Evolutionary conservation across 2,329 filamentous ascomycete species (phyloP), one percentile per base, ranked within the genome.

Genomic region (Aspergillus sp.): DNA sequence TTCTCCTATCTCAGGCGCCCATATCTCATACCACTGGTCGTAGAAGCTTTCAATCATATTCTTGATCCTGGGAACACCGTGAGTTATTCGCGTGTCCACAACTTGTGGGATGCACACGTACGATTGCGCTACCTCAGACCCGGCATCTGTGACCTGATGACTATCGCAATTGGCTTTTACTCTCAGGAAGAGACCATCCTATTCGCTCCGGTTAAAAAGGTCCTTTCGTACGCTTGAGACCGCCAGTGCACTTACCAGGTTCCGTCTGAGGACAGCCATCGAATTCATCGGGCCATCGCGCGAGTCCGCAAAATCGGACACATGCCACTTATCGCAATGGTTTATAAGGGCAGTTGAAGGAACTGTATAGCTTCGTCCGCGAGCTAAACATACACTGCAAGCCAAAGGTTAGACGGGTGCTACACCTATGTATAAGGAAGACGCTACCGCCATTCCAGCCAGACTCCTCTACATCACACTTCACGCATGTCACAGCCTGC

Each of bases 201-300:
- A 39, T 30, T 6, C 13, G 38, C 41, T 15, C 23, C 3, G 9
- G 19, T 70, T 41, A 68, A 62, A 15, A 32, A 41, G 7, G 8
- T 39, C 13, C n/a, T 23, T 23, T 12, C 32, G 10, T 23, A 45
- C 41, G 41, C 19, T 2, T 13, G 32, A 36, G 5, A 15, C 10
- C 19, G n/a, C 21, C 3, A 19, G 36, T 9, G 50, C 4, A 70
- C 80, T 60, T 74, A 87, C 87, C 58, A 91, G 71, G 67, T 91
- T 87, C 69, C 89, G 80, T 57, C 89, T 81, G 9, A 91, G 74
- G 4, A 91, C 87, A 0, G 88, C 87, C 78, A 91, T 89, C 0
- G 89, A 91, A 15, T 89, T 84, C 54, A 91, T 79, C n/a, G 88
- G 86, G 0, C 88, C 88, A 70, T 91, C 89, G 71, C 88, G 88